A percentile compares a stretch with the other conserved stretches of the same genome.
These are phyloP conservation scores for Alternaria tenuissima DNA, from an alignment of 2,329 filamentous ascomycete species.

Conservation along the genomic window DNA sequence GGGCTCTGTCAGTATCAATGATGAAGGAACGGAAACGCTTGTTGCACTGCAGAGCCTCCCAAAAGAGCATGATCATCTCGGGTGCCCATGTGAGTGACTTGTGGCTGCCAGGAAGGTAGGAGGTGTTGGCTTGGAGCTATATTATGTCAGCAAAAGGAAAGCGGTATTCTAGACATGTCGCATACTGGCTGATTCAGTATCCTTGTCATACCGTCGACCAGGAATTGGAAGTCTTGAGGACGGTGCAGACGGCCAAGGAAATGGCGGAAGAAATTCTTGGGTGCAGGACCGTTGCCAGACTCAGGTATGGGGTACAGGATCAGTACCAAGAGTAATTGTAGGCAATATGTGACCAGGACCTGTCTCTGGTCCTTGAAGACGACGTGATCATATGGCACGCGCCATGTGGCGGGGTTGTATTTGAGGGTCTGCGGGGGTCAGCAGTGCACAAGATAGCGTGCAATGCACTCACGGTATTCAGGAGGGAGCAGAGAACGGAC, in stretches of 20 bases:
- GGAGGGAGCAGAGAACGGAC: slow-evolving; percentile 86
- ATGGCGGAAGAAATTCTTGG: slow-evolving; percentile 93
- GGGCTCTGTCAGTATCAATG: slow-evolving; percentile 90
- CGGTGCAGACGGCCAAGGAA: slow-evolving; percentile 90
- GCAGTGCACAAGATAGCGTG: not conserved
- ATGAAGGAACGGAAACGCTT: slow-evolving; percentile 97
- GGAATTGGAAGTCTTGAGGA: slow-evolving; percentile 96
- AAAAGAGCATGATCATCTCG: slow-evolving; percentile 96
- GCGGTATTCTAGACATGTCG: not conserved
- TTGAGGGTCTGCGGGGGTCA: slow-evolving; percentile 76
- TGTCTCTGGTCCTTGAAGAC: slow-evolving; percentile 92
- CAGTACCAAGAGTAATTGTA: slow-evolving; percentile 87
- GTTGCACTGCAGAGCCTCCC: slow-evolving; percentile 97
- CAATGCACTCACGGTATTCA: slow-evolving; percentile 79
- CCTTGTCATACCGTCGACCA: slow-evolving; percentile 91
- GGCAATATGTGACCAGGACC: slow-evolving; percentile 86
- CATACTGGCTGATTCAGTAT: slow-evolving; percentile 84
- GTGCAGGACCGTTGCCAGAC: slow-evolving; percentile 66
- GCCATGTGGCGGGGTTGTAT: slow-evolving; percentile 94
- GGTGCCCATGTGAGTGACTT: slow-evolving; percentile 85
- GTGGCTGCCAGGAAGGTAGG: slow-evolving; percentile 87
- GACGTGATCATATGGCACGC: slow-evolving; percentile 90
- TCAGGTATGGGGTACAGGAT: slow-evolving; percentile 90
- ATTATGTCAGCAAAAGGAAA: slow-evolving; percentile 29
- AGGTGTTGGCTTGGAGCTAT: slow-evolving; percentile 81